Evolutionary conservation across 2,329 filamentous ascomycete species (phyloP), one percentile per base, ranked within the genome.

Genomic region (Exophiala phaeomuriformis): DNA sequence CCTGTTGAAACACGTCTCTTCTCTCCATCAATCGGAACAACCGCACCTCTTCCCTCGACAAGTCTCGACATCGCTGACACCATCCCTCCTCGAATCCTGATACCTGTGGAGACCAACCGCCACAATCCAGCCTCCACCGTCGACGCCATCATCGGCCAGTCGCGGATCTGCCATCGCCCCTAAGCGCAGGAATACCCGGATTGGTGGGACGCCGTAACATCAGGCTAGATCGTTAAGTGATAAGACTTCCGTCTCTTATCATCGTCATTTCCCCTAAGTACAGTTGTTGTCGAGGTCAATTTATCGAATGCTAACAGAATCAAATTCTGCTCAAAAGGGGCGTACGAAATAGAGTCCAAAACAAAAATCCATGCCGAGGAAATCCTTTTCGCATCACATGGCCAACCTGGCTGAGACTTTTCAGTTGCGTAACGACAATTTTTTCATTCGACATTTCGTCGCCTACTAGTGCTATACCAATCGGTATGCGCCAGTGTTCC

Each of bases 101-200:
- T 49, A 19, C 19, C 19, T 19, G 19, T 19, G 19, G 19, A 19
- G 19, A 19, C 19, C 19, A 19, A 19, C 9, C 12, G 12, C 39
- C 39, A 41, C 39, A 41, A 19, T 19, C 19, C 19, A 19, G 19
- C 19, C 28, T 41, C 39, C 39, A 28, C 42, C 7, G 4, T 19
- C 28, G 41, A 43, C 28, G 33, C 7, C 33, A 7, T 36, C 33
- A 7, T 36, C 33, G 33, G 33, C 41, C 28, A 43, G 19, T 3
- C 27, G 41, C 28, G 5, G 28, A 12, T n/a, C 7, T 19, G 44
- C 9, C 32, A 30, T 36, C 9, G 31, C 56, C 59, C 57, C 56
- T 64, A 65, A 64, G 61, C 59, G 58, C 60, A 64, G 57, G 60
- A 63, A 47, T 55, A 63, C 60, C 48, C 63, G 60, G 44, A 32